These are phyloP conservation scores for Fusarium poae DNA, from an alignment of 2,329 filamentous ascomycete genomes.

Conservation along the genomic window DNA sequence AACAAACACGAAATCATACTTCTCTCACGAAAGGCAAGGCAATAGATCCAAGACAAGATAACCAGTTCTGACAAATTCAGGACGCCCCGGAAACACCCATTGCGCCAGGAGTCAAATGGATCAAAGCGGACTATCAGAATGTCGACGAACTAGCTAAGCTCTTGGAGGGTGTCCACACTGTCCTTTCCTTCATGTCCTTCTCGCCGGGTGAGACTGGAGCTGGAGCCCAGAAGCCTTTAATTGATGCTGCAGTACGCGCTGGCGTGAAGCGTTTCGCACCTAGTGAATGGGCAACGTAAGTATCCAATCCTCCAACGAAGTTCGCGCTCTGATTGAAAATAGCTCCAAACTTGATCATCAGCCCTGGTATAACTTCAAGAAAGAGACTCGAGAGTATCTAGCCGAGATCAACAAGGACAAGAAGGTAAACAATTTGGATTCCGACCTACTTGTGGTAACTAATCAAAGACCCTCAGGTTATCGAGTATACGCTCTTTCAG, in stretches of 20 bases:
- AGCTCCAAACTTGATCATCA: conserved; percentile 32
- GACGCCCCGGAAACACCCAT: conserved; percentile 18
- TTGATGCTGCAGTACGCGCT: conserved; percentile 69
- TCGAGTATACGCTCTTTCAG: conserved; percentile 70
- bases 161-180: conserved; percentile 63
- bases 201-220: conserved; percentile 47
- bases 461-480: conserved; percentile 52
- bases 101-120: conserved; percentile 21
- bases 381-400: conserved; percentile 63
- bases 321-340: background rate
- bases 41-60: fast-evolving
- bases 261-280: conserved; percentile 72
- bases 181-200: conserved; percentile 64
- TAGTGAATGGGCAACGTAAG: conserved; percentile 67
- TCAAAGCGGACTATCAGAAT: conserved; percentile 53
- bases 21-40: conserved; percentile 60
- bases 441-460: fast-evolving
- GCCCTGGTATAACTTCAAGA: conserved; percentile 56
- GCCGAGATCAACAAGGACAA: conserved; percentile 62
- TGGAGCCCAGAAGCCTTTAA: conserved; percentile 56
- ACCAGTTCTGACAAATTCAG: background rate
- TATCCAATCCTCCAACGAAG: fast-evolving
- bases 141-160: conserved; percentile 51
- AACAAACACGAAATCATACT: conserved; percentile 66
- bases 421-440: conserved; percentile 49